These are phyloP conservation scores for Ascochyta clinopodiicola DNA, from an alignment of 2,329 filamentous ascomycete genomes.

Conservation along the genomic window DNA sequence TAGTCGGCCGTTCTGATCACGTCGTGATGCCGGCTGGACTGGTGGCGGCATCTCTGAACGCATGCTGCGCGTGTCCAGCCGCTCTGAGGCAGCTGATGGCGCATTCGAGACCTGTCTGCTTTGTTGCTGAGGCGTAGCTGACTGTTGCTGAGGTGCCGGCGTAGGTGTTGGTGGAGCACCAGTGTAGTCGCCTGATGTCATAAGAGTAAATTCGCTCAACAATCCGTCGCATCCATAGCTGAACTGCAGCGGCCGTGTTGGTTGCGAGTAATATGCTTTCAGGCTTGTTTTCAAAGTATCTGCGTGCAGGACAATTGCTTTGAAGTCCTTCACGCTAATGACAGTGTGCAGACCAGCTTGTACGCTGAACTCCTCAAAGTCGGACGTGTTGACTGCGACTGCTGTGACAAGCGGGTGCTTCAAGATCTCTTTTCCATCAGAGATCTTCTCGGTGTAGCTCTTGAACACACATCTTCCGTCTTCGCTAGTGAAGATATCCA, in stretches of 20 bases:
- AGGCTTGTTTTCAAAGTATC: slow-evolving; percentile 71
- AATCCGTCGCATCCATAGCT: slow-evolving; percentile 73
- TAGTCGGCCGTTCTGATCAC: slow-evolving; percentile 35
- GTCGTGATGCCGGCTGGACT: slow-evolving; percentile 40
- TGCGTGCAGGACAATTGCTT: slow-evolving; percentile 78
- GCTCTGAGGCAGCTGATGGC: slow-evolving; percentile 31
- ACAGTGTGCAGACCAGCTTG: slow-evolving; percentile 79
- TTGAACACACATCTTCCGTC: slow-evolving; percentile 75
- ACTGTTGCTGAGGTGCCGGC: slow-evolving; percentile 48
- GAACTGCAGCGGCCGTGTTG: slow-evolving; percentile 74
- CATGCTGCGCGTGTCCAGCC: slow-evolving; percentile 28
- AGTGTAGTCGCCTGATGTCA: slow-evolving; percentile 74
- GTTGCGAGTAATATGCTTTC: slow-evolving; percentile 72
- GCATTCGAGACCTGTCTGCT: slow-evolving; percentile 44
- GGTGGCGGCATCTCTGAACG: slow-evolving; percentile 54
- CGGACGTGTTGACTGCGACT: slow-evolving; percentile 75
- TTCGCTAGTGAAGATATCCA: slow-evolving; percentile 75
- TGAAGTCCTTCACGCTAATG: slow-evolving; percentile 83
- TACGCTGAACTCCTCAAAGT: slow-evolving; percentile 77
- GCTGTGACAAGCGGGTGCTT: slow-evolving; percentile 83
- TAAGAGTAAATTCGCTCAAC: slow-evolving; percentile 78
- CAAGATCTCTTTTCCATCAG: slow-evolving; percentile 73
- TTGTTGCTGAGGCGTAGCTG: slow-evolving; percentile 48
- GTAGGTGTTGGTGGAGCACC: slow-evolving; percentile 48
- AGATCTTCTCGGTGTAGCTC: slow-evolving; percentile 80